Evolutionary conservation across 169 alveolate species (phyloP).

Genomic region (Babesia gibsoni): DNA sequence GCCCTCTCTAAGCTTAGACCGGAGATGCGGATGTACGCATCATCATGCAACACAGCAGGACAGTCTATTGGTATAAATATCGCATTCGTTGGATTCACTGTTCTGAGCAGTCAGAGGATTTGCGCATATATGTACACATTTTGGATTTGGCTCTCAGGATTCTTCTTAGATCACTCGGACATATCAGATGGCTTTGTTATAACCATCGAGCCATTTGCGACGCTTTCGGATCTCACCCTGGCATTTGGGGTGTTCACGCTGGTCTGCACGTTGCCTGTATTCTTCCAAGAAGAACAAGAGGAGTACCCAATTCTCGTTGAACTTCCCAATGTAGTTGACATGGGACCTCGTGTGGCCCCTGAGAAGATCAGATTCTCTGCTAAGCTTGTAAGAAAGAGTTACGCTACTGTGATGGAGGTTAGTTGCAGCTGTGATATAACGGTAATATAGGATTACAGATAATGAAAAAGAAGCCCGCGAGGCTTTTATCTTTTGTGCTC

Average conservation of each 20-base stretch:
- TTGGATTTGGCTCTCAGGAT: slow-evolving; percentile 18
- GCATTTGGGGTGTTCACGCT: slow-evolving; percentile 41
- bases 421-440: slow-evolving; percentile 47
- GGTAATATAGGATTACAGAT: slow-evolving; percentile 50
- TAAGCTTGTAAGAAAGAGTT: slow-evolving; percentile 19
- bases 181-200: slow-evolving; percentile 21
- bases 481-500: slow-evolving; percentile 48
- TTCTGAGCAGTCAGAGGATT: slow-evolving; percentile 62
- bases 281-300: slow-evolving; percentile 38
- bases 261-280: slow-evolving; percentile 37
- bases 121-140: slow-evolving; percentile 45
- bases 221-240: slow-evolving; percentile 32
- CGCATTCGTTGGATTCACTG: slow-evolving; percentile 73
- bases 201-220: slow-evolving; percentile 40
- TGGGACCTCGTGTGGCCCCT: background rate
- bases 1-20: slow-evolving; percentile 86
- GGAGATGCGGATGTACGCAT: slow-evolving; percentile 65
- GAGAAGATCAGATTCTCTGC: background rate
- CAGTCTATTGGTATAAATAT: slow-evolving; percentile 79
- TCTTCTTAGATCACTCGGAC: background rate
- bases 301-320: slow-evolving; percentile 36
- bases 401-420: slow-evolving; percentile 44
- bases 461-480: slow-evolving; percentile 62
- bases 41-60: slow-evolving; percentile 81
- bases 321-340: background rate